Percentiles rank a stretch among this genome's conserved stretches.
phyloP scores from a whole-genome alignment of 2,329 filamentous ascomycete species.

The Sclerotinia subarctica region DNA sequence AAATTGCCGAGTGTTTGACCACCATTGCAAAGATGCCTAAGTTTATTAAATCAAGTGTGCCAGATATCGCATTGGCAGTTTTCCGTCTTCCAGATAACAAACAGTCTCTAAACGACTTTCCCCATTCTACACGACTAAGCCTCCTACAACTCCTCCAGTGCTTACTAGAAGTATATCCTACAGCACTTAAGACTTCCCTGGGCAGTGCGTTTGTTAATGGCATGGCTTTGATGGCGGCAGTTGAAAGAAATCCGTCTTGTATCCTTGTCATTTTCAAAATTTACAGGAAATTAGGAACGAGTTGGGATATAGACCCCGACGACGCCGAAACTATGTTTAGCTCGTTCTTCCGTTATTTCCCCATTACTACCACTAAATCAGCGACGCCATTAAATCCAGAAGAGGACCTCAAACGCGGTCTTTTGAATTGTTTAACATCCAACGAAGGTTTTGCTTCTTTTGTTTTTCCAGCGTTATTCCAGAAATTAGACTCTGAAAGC shows the following conservation, averaged over 20 bases:
- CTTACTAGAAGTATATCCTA: slow-evolving; percentile 25
- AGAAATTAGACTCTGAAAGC: slow-evolving; percentile 31
- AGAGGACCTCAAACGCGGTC: slow-evolving; percentile 29
- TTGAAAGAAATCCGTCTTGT: slow-evolving; percentile 35
- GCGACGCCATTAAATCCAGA: slow-evolving; percentile 20
- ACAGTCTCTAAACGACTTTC: slow-evolving; percentile 22
- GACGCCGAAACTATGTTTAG: slow-evolving; percentile 30
- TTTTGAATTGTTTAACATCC: slow-evolving; percentile 33
- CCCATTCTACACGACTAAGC: slow-evolving; percentile 26
- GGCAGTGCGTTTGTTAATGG: slow-evolving; percentile 29
- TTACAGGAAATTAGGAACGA: slow-evolving; percentile 28
- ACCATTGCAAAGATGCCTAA: slow-evolving; percentile 18
- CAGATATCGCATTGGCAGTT: slow-evolving; percentile 6
- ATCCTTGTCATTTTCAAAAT: slow-evolving; percentile 32
- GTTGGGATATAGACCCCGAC: slow-evolving; percentile 25
- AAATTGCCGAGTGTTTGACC: slow-evolving; percentile 17
- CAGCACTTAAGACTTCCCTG: slow-evolving; percentile 25
- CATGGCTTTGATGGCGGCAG: slow-evolving; percentile 29
- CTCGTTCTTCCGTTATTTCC: slow-evolving; percentile 36
- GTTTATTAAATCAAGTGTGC: slow-evolving; percentile 10
- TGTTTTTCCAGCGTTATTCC: slow-evolving; percentile 30
- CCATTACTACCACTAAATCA: slow-evolving; percentile 30
- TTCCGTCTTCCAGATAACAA: slow-evolving; percentile 15
- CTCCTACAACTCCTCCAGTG: slow-evolving; percentile 29
- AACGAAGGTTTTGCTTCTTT: slow-evolving; percentile 31